Percentiles rank a stretch among this genome's conserved stretches.
Conservation (phyloP, 192 early-diverging fungal genomes). For the Coemansia asiatica region DNA sequence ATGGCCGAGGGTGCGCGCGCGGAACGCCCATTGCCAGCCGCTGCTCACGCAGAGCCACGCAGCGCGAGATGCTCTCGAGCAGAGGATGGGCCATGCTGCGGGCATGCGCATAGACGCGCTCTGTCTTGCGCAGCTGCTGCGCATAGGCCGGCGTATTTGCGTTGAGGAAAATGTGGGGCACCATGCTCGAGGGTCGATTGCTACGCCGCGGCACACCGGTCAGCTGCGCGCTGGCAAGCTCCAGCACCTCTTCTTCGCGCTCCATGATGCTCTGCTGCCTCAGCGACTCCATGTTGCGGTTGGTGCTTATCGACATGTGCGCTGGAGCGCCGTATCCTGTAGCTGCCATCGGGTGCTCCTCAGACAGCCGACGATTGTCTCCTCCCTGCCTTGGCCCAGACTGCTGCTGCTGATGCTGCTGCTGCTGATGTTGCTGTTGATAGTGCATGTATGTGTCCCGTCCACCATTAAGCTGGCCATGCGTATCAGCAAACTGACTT, state of each 20-base stretch:
- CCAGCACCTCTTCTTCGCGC: slow-evolving; percentile 44
- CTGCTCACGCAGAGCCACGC: slow-evolving; percentile 41
- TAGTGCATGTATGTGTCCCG: slow-evolving; percentile 8
- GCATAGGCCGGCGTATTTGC: slow-evolving; percentile 38
- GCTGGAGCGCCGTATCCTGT: slow-evolving; percentile 1
- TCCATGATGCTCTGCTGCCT: slow-evolving; percentile 54
- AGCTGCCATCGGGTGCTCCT: neutral
- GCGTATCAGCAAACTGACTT: neutral
- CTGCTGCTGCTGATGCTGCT: slow-evolving; percentile 6
- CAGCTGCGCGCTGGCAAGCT: slow-evolving; percentile 32
- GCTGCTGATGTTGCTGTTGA: no score
- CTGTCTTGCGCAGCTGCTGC: slow-evolving; percentile 41
- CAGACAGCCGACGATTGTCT: neutral
- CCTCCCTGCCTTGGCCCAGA: neutral
- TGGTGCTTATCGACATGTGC: slow-evolving; percentile 28
- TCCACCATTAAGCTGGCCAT: slow-evolving; percentile 6
- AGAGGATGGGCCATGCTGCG: slow-evolving; percentile 37
- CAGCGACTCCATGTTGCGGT: slow-evolving; percentile 55
- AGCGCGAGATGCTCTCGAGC: slow-evolving; percentile 45
- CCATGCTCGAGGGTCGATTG: slow-evolving; percentile 40
- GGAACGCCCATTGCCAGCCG: slow-evolving; percentile 20
- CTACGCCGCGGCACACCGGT: slow-evolving; percentile 42
- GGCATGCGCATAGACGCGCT: slow-evolving; percentile 36
- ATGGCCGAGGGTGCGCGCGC: slow-evolving; percentile 22
- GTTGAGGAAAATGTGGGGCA: slow-evolving; percentile 36